These are phyloP conservation scores for Pythium apleroticum DNA, from an alignment of 352 stramenopile species.

Conservation along the genomic window DNA sequence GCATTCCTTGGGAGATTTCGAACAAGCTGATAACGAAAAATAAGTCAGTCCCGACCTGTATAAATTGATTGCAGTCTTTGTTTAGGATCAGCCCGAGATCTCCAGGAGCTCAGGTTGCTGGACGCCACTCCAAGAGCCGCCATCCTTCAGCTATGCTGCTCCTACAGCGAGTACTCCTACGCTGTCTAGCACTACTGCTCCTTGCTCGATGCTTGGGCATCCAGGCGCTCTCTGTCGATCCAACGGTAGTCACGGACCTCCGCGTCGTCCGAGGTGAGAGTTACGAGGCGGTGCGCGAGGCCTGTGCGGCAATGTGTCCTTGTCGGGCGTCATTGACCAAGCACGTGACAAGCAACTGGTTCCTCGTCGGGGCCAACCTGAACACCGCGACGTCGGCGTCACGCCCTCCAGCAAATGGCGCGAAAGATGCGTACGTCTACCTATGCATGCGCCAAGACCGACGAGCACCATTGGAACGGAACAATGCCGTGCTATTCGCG, in stretches of 20 bases:
- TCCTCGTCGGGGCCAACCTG: constrained; percentile 14
- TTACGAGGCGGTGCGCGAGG: constrained; percentile 11
- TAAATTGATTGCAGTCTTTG: neutral
- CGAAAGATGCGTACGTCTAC: constrained; percentile 4
- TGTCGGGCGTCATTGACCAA: constrained; percentile 15
- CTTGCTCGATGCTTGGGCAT: neutral
- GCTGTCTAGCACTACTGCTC: neutral
- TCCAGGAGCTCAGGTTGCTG: too few relatives aligned
- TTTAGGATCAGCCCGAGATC: neutral
- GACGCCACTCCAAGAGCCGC: neutral
- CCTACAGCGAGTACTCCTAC: neutral
- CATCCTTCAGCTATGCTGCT: neutral
- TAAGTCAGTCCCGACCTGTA: neutral
- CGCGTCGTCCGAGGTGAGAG: constrained; percentile 14
- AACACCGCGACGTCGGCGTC: neutral
- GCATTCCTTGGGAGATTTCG: neutral
- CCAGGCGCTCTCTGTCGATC: neutral
- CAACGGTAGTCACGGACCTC: constrained; percentile 23
- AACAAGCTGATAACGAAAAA: too few relatives aligned
- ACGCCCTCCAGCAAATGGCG: neutral
- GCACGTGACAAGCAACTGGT: constrained; percentile 22
- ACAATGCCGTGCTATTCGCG: constrained; percentile 5
- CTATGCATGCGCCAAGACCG: constrained; percentile 26
- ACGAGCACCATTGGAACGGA: constrained; percentile 1
- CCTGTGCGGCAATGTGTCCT: constrained; percentile 22